These are phyloP conservation scores for Helicocarpus griseus DNA, from an alignment of 2,329 filamentous ascomycete genomes.

Conservation along the genomic window DNA sequence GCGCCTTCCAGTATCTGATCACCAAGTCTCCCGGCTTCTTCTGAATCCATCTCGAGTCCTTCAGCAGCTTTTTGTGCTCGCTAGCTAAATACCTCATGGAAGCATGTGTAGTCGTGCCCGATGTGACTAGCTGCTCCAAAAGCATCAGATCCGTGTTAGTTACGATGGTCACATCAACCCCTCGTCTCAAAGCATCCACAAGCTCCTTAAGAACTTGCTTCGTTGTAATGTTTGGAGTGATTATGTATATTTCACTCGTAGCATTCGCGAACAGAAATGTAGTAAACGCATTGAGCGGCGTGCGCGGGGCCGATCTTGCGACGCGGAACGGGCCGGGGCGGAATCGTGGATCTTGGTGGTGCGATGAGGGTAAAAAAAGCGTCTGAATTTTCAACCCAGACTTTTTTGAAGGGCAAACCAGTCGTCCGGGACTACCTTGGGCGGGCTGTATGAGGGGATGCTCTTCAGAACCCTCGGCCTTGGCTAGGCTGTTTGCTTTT, in stretches of 20 bases:
- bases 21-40: not conserved
- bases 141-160: slow-evolving; percentile 64
- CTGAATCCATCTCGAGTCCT: not conserved
- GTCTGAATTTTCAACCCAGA: slow-evolving; percentile 1
- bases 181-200: slow-evolving; percentile 51
- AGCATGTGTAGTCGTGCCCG: slow-evolving; percentile 60
- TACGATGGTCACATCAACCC: slow-evolving; percentile 58
- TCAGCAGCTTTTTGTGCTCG: not conserved
- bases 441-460: not conserved
- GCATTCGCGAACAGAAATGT: slow-evolving; percentile 53
- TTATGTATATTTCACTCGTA: slow-evolving; percentile 51
- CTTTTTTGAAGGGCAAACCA: no score
- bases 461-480: not conserved
- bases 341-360: slow-evolving; percentile 60
- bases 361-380: slow-evolving; percentile 63
- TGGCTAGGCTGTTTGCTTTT: not conserved
- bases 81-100: slow-evolving; percentile 42
- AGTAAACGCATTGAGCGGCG: slow-evolving; percentile 58
- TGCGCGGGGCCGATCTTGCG: slow-evolving; percentile 45
- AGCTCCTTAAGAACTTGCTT: slow-evolving; percentile 54
- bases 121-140: slow-evolving; percentile 70
- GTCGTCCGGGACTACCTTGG: not conserved
- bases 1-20: not conserved
- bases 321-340: slow-evolving; percentile 35
- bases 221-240: slow-evolving; percentile 71